Evolutionary conservation across 1,284 basidiomycete genomes (phyloP), one percentile per base, ranked within the genome.

Genomic region (Malassezia arunalokei): DNA sequence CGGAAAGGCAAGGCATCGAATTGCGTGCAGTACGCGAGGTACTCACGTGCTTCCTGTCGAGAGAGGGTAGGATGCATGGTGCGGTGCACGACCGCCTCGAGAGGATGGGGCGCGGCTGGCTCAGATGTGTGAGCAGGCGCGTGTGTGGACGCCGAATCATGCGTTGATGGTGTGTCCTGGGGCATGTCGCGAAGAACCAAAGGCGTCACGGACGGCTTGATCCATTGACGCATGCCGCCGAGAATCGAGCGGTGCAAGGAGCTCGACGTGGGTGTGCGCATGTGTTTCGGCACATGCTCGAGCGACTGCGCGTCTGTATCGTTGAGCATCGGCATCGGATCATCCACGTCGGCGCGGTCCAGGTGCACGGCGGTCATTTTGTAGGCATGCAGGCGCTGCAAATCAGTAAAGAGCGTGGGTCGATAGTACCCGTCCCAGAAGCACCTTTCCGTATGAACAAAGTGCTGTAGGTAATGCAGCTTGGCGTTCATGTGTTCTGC

Each of bases 371-470:
- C 67, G 0, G 70, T 73, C 70, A 73, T 73, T 56, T 71, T 73
- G 59, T 63, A 73, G 0, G 70, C 70, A 43, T 73, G 68, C 41
- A 71, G 70, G 8, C 70, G 62, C 31, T 65, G 62, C 28, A 73
- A 49, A 40, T 71, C 68, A 1, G 70, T 73, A 33, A 73, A 73
- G 2, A 73, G 60, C 28, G 59, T 62, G 5, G 70, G 70, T 7
- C 70, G 63, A 42, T 73, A 73, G 47, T 73, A 73, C 40, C 66
- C 64, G 5, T 66, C 64, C 70, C 70, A 73, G 42, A 71, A 73
- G 27, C 59, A 61, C 14, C 48, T 56, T 47, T 71, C 61, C 1
- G 61, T 44, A 31, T 64, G 62, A 24, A 58, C 68, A 8, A 67
- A 62, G 37, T 65, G 59, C 39, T 51, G 47, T 31, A 71, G 49